Conservation (phyloP, 2,329 filamentous ascomycete species). For the Hypoxylon rubiginosum region DNA sequence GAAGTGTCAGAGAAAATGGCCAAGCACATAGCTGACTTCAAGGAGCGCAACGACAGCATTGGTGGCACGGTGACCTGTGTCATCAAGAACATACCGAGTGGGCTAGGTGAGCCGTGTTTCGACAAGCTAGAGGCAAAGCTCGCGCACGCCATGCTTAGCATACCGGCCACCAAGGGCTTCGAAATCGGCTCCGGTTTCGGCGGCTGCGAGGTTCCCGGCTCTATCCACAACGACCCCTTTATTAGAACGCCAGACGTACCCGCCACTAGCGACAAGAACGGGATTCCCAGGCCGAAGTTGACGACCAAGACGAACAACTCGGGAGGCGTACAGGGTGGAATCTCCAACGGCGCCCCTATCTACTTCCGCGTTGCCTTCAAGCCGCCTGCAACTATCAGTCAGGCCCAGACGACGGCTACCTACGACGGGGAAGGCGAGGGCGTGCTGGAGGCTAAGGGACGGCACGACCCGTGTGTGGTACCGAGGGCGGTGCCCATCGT, state of each 20-base stretch:
- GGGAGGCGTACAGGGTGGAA: constrained; percentile 94
- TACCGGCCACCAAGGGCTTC: constrained; percentile 95
- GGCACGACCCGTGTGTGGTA: constrained; percentile 94
- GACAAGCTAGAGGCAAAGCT: constrained; percentile 95
- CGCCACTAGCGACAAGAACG: constrained; percentile 59
- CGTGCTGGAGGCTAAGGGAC: constrained; percentile 87
- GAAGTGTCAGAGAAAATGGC: constrained; percentile 79
- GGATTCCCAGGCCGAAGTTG: constrained; percentile 70
- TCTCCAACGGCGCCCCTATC: constrained; percentile 91
- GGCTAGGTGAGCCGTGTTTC: constrained; percentile 93
- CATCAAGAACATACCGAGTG: constrained; percentile 85
- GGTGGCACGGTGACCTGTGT: constrained; percentile 96
- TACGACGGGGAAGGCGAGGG: constrained; percentile 81
- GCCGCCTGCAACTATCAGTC: constrained; percentile 91
- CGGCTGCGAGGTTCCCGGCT: constrained; percentile 87
- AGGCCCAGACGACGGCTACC: constrained; percentile 85
- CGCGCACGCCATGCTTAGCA: constrained; percentile 93
- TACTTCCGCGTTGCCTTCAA: constrained; percentile 98
- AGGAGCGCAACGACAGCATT: constrained; percentile 86
- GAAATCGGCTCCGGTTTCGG: constrained; percentile 94
- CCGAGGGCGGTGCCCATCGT: constrained; percentile 89
- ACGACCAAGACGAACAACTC: constrained; percentile 95
- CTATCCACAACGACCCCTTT: constrained; percentile 93
- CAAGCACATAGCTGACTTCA: constrained; percentile 80
- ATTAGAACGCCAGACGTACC: constrained; percentile 65